Evolutionary conservation across 352 stramenopile species (phyloP).

Genomic region (Achlya hypogyna): DNA sequence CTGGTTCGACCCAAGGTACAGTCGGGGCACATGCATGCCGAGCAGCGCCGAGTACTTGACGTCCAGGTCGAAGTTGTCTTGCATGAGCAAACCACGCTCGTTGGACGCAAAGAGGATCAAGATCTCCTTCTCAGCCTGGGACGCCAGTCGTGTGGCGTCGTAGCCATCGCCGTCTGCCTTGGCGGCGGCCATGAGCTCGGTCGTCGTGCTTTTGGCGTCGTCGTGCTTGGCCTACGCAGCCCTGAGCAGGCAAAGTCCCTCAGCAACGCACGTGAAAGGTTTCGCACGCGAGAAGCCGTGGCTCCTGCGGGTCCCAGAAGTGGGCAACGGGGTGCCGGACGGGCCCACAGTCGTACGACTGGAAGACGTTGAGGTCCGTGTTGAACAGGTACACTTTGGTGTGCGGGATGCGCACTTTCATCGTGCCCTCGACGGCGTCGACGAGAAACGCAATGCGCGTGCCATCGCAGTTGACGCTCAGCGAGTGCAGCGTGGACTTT

Average conservation of each 20-base stretch:
- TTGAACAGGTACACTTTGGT: constrained; percentile 87
- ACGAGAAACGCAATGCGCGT: constrained; percentile 84
- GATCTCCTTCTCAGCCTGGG: constrained; percentile 72
- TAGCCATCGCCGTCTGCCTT: neutral
- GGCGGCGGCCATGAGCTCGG: neutral
- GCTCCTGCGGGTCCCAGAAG: constrained; percentile 87
- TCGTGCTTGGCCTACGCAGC: constrained; percentile 3
- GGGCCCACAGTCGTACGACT: constrained; percentile 83
- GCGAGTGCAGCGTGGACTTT: constrained; percentile 46
- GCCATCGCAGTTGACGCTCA: constrained; percentile 81
- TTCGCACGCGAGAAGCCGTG: constrained; percentile 83
- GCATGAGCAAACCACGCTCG: constrained; percentile 86
- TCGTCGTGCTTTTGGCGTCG: neutral
- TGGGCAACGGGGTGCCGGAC: constrained; percentile 61
- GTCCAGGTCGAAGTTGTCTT: constrained; percentile 84
- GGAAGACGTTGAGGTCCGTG: constrained; percentile 80
- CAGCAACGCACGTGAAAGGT: constrained; percentile 21
- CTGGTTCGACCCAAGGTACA: constrained; percentile 46
- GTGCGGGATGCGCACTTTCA: constrained; percentile 79
- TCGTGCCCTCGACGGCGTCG: constrained; percentile 58
- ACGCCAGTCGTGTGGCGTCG: neutral
- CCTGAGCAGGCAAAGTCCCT: neutral
- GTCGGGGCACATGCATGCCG: constrained; percentile 72
- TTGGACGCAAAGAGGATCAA: constrained; percentile 88
- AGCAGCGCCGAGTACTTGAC: constrained; percentile 71